A percentile compares a stretch with the other conserved stretches of the same genome.
Evolutionary conservation across 345 rosid species (phyloP).

Genomic region (Citrus mangshanensis): DNA sequence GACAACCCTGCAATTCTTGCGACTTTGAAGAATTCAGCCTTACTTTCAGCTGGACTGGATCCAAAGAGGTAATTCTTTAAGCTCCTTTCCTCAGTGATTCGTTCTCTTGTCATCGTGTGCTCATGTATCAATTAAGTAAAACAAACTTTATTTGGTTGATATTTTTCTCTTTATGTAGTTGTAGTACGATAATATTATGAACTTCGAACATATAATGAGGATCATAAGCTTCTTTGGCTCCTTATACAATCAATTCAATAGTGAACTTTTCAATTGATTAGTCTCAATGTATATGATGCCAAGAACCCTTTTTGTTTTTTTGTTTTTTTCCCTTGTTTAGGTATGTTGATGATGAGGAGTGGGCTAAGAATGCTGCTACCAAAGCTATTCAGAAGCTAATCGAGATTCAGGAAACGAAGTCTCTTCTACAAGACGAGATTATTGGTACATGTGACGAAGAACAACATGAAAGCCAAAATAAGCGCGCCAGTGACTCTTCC

Average conservation of each 20-base stretch:
- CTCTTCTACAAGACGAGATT: conserved; percentile 3
- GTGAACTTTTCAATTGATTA: neutral
- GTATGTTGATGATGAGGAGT: conserved; percentile 18
- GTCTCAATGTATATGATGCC: neutral
- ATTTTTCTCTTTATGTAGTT: conserved; percentile 1
- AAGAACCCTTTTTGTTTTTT: neutral
- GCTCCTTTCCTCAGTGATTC: neutral
- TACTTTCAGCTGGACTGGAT: conserved; percentile 42
- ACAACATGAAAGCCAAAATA: conserved; percentile 13
- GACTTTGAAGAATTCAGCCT: conserved; percentile 33
- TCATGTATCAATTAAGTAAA: neutral
- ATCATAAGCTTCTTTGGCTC: neutral
- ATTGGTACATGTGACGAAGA: conserved; percentile 8
- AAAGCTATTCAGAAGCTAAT: conserved; percentile 40
- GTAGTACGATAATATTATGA: neutral
- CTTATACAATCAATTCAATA: neutral
- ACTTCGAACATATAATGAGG: neutral
- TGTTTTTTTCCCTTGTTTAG: conserved; percentile 11
- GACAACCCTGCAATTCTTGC: conserved; percentile 32
- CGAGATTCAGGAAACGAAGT: conserved; percentile 21
- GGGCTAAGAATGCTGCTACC: conserved; percentile 37
- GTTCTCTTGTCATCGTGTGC: neutral
- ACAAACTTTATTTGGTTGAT: neutral
- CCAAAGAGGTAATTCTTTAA: conserved; percentile 42
- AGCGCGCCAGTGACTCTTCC: conserved; percentile 20